Base-by-base conservation (phyloP, 352 stramenopile species). In the Elongisporangium senticosum region DNA sequence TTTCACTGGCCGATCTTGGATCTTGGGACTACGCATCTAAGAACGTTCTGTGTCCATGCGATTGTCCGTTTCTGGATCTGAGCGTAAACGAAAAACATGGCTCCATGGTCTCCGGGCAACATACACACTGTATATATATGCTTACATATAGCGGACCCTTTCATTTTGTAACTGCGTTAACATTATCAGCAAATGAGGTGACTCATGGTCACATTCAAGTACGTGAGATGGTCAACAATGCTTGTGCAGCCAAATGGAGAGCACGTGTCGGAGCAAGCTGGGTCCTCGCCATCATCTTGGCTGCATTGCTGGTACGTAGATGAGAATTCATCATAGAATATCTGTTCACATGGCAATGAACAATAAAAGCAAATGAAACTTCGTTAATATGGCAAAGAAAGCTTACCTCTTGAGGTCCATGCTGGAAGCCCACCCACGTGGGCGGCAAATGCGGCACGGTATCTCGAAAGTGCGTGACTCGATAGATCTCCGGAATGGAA, bases 171-270 rank as follows among this genome's bases (percentile, higher is more conserved):
- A 37, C 26, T 37, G 5, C 26, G 4, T 37, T 1, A 37, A 5
- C 20, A 50, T 13, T 20, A 8, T 70, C 75, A 94, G 70, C 85
- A 94, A 40, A 90, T 81, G 56, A 94, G 72, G 65, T 94, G 85
- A 65, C 85, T 92, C 82, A 94, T 91, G 14, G 85, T 90, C 55
- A 94, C 85, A 68, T 94, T 94, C 55, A 94, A 67, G 69, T 94
- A 94, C 55, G 78, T 91, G 53, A 94, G 74, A 56, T 94, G 85
- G 66, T 94, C 85, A 11, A 91, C 77, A 51, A 94, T 81, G 59
- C 85, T 94, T 4, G 79, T 90, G 66, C 83, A 90, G 7, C 80
- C 72, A 33, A 89, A 89, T 0, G 79, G 77, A 7, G 79, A 87
- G 69, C 83, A 92, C n/a, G 67, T 61, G 53, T 92, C 67, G 22